Base-by-base conservation (phyloP, 1,284 basidiomycete species). In the Cutaneotrichosporon arboriforme region DNA sequence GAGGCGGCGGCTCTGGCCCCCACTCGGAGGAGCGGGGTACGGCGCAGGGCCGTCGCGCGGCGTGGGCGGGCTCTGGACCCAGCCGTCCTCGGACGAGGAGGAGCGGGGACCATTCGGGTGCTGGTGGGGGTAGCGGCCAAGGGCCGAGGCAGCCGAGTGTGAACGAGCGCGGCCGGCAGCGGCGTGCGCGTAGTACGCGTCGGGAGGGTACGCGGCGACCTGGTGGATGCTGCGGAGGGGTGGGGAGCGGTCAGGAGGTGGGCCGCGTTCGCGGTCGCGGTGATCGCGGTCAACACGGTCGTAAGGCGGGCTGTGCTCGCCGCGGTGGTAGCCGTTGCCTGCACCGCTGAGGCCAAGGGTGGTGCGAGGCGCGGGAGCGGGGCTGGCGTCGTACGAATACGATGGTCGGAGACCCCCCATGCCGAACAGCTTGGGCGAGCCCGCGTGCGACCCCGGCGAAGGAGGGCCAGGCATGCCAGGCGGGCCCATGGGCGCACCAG, bases 1-100 rank as follows among this genome's bases (percentile, higher is more conserved):
- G 9, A 73, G 39, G 5, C 72, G 55, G 39, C 72, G 60, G 22
- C 54, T 63, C 53, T 73, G 69, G 17, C 69, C 70, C 3, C 60
- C 55, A 1, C 58, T 58, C 15, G 48, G 33, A 2, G 49, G 36
- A n/a, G 42, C 36, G 23, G 49, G 42, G 42, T 45, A 37, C 4
- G 42, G 49, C 23, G 44, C 36, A 7, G n/a, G 49, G 22, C 38
- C 51, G 42, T 45, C 43, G 23, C 35, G 45, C 26, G 8, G 48
- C 13, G 44, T 46, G 21, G 38, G 44, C 17, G 48, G 42, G 33
- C 46, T 49, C 12, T 49, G 48, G 5, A 31, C 26, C 57, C 57
- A 58, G 46, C 54, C 57, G 18, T 36, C 35, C 20, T 57, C 55
- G 1, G 55, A 56, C 14, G 49, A 51, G 4, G 50, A 52, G 7